These are phyloP conservation scores for Zygosaccharomyces pseudorouxii DNA, from an alignment of 805 yeast genomes.

Conservation along the genomic window DNA sequence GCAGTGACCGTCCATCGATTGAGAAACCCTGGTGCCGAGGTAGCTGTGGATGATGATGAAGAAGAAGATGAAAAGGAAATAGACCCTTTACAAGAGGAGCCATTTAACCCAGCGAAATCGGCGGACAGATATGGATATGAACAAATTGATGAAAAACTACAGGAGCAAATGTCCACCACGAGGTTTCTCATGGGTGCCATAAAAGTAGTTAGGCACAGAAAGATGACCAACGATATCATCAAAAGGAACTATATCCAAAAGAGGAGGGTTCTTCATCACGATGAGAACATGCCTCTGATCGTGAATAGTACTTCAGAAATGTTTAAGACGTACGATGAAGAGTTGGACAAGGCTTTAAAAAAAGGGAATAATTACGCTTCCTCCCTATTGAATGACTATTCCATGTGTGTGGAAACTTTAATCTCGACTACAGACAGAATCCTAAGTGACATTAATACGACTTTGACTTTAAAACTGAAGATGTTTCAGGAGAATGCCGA, in stretches of 20 bases:
- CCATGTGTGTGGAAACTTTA: conserved; percentile 54
- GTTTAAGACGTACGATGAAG: conserved; percentile 22
- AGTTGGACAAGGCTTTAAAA: conserved; percentile 26
- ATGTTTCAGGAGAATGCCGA: conserved; percentile 33
- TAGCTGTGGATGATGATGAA: conserved; percentile 10
- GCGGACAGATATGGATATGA: background rate
- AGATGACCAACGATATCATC: conserved; percentile 24
- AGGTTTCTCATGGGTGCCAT: conserved; percentile 26
- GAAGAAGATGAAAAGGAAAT: conserved; percentile 6
- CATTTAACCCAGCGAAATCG: background rate
- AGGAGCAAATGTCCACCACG: conserved; percentile 26
- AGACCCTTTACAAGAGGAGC: conserved; percentile 6
- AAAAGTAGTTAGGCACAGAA: conserved; percentile 26
- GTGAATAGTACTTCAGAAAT: conserved; percentile 18
- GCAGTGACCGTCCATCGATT: conserved; percentile 15
- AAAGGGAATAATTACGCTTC: conserved; percentile 33
- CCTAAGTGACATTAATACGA: conserved; percentile 69
- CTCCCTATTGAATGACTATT: conserved; percentile 36
- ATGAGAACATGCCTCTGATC: conserved; percentile 17
- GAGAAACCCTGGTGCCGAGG: conserved; percentile 8
- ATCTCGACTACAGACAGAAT: conserved; percentile 62
- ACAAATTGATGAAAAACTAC: conserved; percentile 22
- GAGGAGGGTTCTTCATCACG: conserved; percentile 14
- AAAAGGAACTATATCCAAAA: conserved; percentile 19
- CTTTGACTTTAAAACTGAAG: conserved; percentile 55